A percentile compares a stretch with the other conserved stretches of the same genome.
phyloP scores from a whole-genome alignment of 257 asterid species.

The Primulina eburnea region DNA sequence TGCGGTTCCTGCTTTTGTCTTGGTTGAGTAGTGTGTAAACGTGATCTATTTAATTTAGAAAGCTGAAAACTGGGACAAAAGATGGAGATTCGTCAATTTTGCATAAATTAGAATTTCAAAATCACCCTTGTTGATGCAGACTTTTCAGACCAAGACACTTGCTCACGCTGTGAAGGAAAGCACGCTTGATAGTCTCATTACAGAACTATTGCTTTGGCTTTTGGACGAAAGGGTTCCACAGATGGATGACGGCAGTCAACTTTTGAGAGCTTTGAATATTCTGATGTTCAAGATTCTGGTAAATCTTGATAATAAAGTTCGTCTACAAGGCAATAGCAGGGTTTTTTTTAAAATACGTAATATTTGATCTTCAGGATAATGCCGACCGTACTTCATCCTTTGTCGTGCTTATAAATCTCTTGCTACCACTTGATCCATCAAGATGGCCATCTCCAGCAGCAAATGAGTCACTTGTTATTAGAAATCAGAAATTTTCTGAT shows the following conservation, averaged over 20 bases:
- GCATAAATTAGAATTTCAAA: constrained; percentile 16
- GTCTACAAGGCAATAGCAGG: constrained; percentile 1
- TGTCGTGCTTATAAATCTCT: constrained; percentile 81
- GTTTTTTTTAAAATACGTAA: constrained; percentile 5
- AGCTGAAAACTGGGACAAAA: background rate
- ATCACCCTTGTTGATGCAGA: constrained; percentile 48
- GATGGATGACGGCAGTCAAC: constrained; percentile 99
- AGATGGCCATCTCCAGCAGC: constrained; percentile 94
- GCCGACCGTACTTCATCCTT: constrained; percentile 96
- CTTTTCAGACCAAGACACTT: constrained; percentile 82
- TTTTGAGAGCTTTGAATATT: constrained; percentile 92
- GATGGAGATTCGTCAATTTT: background rate
- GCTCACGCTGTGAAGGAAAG: constrained; percentile 89
- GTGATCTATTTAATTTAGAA: constrained; percentile 1
- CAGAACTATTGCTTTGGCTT: constrained; percentile 98
- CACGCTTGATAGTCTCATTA: constrained; percentile 84
- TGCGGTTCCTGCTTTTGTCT: constrained; percentile 13
- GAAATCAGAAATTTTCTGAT: constrained; percentile 97
- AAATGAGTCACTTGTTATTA: constrained; percentile 60
- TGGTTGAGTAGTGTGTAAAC: constrained; percentile 17
- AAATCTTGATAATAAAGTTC: constrained; percentile 16
- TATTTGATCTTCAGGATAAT: constrained; percentile 60
- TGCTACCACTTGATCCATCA: constrained; percentile 92
- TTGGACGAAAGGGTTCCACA: constrained; percentile 96
- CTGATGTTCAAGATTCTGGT: constrained; percentile 97